Evolutionary conservation across 495 filamentous ascomycete genomes (phyloP), one percentile per base, ranked within the genome.

Genomic region (Opeltia flavorubescens): DNA sequence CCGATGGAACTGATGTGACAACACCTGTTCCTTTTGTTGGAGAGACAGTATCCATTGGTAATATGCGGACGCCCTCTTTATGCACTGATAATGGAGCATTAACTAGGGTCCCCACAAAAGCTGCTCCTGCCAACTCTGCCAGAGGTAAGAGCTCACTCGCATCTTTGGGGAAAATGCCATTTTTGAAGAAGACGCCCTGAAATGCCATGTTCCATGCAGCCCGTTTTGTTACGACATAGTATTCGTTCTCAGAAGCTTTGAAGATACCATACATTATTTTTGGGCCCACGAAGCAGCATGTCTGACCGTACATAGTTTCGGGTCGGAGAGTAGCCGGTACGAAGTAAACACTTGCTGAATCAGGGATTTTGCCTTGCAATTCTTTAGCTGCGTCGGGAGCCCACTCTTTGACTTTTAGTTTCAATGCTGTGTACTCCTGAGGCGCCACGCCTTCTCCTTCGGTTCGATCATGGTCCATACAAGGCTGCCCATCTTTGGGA

Each of bases 261-360:
- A 83, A 96, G 51, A 98, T 65, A 44, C 88, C 86, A 56, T 98
- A 96, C n/a, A 66, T 78, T 55, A 94, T 81, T 62, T 81, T 85
- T 2, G 91, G 89, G 24, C 87, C 84, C 42, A 98, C 86, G 56
- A 98, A 98, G 63, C 88, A 94, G 67, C 86, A 91, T 1, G 78
- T 89, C 63, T 98, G 91, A 23, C 91, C 91, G 56, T 95, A 95
- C 89, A 98, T 95, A 15, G 91, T 98, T 69, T 98, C 91, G 17
- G 91, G 85, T 54, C 91, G 76, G 48, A 98, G 72, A 48, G 91
- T 95, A 20, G 91, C 91, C 3, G 91, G 83, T 31, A 94, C 77
- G 52, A 98, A 83, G 63, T 80, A 94, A 23, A 95, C 83, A 47
- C 85, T 83, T 21, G 84, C 83, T 51, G 72, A 77, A 5, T 80